Conservation (phyloP, 768 basidiomycete genomes). For the Termitomyces sp. region DNA sequence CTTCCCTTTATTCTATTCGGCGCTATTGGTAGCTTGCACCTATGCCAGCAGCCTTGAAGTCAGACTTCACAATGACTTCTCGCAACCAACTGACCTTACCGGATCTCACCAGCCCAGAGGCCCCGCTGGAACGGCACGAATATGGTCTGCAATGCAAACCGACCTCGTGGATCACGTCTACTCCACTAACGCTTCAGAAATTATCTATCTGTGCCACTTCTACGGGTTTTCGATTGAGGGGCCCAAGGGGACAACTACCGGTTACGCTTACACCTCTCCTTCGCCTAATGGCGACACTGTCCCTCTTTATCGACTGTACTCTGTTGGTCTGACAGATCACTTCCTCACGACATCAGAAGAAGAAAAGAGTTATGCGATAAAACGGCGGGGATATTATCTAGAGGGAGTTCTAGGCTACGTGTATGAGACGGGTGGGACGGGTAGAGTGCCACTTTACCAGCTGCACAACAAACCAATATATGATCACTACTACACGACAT, state of each 20-base stretch:
- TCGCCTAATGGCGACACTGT: constrained; percentile 9
- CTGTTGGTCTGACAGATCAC: constrained; percentile 16
- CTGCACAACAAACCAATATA: constrained; percentile 12
- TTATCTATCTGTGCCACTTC: constrained; percentile 15
- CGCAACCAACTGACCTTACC: not conserved
- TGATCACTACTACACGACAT: constrained; percentile 19
- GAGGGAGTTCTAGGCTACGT: constrained; percentile 18
- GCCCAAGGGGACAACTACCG: constrained; percentile 14
- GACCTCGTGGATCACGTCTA: constrained; percentile 20
- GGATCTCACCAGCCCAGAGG: constrained; percentile 6
- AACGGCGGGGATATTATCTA: constrained; percentile 16
- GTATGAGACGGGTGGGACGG: constrained; percentile 6
- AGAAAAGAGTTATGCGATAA: constrained; percentile 14
- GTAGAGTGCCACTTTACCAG: constrained; percentile 16
- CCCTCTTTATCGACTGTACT: constrained; percentile 17
- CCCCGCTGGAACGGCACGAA: constrained; percentile 10
- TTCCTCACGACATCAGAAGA: constrained; percentile 13
- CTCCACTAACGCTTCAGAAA: constrained; percentile 15
- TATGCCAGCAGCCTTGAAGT: constrained; percentile 4
- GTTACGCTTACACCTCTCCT: constrained; percentile 13
- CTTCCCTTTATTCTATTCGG: not conserved
- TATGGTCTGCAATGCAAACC: constrained; percentile 18
- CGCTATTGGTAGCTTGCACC: not conserved
- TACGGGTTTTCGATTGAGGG: constrained; percentile 19
- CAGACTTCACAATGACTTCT: not conserved